Conservation (phyloP, 208 protist genomes). For the Wallacemonas sp. region DNA sequence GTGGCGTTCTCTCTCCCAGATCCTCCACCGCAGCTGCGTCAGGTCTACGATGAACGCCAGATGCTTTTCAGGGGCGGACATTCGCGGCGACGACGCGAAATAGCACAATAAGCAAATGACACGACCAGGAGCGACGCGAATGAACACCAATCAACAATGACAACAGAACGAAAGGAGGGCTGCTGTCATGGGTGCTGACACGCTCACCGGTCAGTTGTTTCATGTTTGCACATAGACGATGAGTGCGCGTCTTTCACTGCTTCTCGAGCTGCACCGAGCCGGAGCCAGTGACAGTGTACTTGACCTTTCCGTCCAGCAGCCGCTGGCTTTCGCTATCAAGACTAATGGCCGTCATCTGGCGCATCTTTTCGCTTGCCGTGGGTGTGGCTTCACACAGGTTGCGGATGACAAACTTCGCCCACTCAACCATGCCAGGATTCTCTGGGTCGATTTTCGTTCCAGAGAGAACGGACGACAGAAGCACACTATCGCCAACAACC, state of each 20-base stretch:
- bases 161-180: background rate
- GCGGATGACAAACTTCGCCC: slow-evolving; percentile 84
- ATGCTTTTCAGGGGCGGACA: too few relatives aligned
- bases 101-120: too few relatives aligned
- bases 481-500: slow-evolving; percentile 31
- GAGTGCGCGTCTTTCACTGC: too few relatives aligned
- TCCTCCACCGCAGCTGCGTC: too few relatives aligned
- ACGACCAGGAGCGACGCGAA: too few relatives aligned
- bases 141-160: background rate
- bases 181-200: too few relatives aligned
- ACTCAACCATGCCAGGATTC: slow-evolving; percentile 88
- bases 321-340: slow-evolving; percentile 49
- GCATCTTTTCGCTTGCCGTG: slow-evolving; percentile 57
- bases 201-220: too few relatives aligned
- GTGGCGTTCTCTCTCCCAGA: too few relatives aligned
- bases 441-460: slow-evolving; percentile 84
- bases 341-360: slow-evolving; percentile 39
- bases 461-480: slow-evolving; percentile 59
- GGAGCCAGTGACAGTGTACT: slow-evolving; percentile 28
- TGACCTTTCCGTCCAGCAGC: slow-evolving; percentile 40
- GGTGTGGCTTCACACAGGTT: slow-evolving; percentile 72
- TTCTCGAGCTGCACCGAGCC: slow-evolving; percentile 34
- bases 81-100: too few relatives aligned
- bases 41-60: too few relatives aligned
- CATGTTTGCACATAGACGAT: too few relatives aligned